phyloP scores from a whole-genome alignment of 108 stramenopile species.

The Poteriospumella lacustris region DNA sequence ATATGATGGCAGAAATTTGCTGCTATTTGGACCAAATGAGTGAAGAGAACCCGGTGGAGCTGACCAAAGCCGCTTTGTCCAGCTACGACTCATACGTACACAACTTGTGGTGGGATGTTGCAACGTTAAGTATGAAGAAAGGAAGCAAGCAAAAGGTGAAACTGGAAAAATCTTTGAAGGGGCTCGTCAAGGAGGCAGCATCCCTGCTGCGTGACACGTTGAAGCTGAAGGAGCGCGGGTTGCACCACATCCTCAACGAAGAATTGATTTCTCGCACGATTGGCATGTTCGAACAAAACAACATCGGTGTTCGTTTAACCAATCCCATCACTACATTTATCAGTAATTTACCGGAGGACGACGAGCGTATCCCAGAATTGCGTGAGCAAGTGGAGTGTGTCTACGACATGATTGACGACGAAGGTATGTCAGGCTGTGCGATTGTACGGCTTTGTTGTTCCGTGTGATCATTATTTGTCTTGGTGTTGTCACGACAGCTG shows the following conservation, averaged over 20 bases:
- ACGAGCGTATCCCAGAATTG: too few relatives aligned
- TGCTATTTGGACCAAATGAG: not conserved
- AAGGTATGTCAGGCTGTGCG: too few relatives aligned
- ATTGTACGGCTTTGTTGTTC: too few relatives aligned
- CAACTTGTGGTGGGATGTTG: constrained; percentile 44
- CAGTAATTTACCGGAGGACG: too few relatives aligned
- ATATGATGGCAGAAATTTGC: constrained; percentile 38
- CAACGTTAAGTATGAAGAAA: not conserved
- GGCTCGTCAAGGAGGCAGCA: not conserved
- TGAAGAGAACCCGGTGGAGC: not conserved
- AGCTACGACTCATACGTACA: constrained; percentile 40
- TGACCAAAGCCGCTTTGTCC: not conserved
- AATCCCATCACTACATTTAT: constrained; percentile 29
- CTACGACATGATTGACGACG: too few relatives aligned
- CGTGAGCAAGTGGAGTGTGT: too few relatives aligned
- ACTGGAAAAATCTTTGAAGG: not conserved
- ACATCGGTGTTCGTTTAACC: constrained; percentile 46
- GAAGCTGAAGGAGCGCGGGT: constrained; percentile 29
- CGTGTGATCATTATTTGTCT: too few relatives aligned
- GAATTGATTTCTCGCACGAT: constrained; percentile 35
- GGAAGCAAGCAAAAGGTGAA: not conserved
- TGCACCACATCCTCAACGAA: not conserved
- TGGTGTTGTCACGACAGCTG: too few relatives aligned
- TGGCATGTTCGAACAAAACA: constrained; percentile 62
- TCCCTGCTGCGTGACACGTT: constrained; percentile 24